Conservation (phyloP, 139 green algal genomes). For the Coelastrella sp. region DNA sequence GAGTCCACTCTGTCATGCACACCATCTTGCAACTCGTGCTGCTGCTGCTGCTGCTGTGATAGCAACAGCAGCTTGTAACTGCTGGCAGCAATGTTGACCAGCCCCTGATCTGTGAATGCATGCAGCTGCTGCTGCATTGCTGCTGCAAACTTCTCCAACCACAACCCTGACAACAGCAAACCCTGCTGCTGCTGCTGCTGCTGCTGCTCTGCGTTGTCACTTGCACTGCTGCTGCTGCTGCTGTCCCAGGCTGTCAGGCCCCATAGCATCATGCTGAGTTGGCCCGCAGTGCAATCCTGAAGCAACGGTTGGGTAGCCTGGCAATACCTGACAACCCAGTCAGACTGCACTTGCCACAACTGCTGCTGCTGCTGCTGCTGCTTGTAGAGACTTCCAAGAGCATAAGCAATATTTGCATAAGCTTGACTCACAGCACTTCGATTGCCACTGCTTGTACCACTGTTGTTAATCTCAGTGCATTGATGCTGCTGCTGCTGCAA, state of each 20-base stretch:
- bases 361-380: conserved; percentile 12
- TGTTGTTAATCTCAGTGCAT: conserved; percentile 37
- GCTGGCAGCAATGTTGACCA: conserved; percentile 32
- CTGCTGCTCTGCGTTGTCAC: background rate
- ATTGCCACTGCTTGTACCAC: conserved; percentile 26
- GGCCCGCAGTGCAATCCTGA: background rate
- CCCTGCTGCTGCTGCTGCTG: conserved; percentile 10
- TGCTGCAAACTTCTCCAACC: background rate
- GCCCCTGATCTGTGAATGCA: background rate
- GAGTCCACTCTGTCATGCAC: too few species aligned
- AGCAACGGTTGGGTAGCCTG: background rate
- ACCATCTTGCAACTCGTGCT: background rate
- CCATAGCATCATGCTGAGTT: conserved; percentile 37
- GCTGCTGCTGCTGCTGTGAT: background rate
- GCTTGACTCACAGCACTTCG: conserved; percentile 48
- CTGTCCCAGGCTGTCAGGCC: conserved; percentile 2
- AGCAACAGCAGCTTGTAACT: conserved; percentile 33
- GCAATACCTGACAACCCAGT: background rate
- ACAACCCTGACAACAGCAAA: background rate
- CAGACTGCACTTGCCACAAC: background rate
- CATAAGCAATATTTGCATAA: conserved; percentile 62
- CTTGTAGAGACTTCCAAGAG: conserved; percentile 52
- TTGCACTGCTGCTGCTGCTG: too few species aligned
- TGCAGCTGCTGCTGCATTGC: conserved; percentile 8
- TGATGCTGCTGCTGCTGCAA: conserved; percentile 43